Base-by-base conservation (phyloP, 1,284 basidiomycete species). In the Boletus mariae region DNA sequence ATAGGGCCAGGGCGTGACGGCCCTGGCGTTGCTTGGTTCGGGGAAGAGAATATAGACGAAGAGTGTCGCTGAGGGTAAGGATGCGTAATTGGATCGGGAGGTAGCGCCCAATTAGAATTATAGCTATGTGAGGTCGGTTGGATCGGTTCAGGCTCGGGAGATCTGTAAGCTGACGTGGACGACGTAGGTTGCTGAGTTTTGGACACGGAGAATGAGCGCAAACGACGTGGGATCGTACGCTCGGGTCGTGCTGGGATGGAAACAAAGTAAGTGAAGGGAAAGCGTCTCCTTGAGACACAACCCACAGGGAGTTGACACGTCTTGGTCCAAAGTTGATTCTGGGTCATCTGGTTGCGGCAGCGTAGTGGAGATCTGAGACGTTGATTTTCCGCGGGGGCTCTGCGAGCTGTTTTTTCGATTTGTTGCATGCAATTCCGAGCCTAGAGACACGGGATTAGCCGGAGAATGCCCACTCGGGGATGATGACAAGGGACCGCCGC, bases 401-500 rank as follows among this genome's bases (percentile, higher is more conserved):
- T 46, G 63, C 31, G 45, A 47, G 5, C 26, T 38, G 38, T 38
- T 43, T 49, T 58, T 58, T 20, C 42, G 40, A 28, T 49, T 43
- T 23, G 20, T 53, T 60, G 35, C 45, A 40, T 51, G 45, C 17
- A 26, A 50, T 38, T 31, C 49, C 40, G 51, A 45, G 45, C 53
- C 61, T 35, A 55, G 59, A 49, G 15, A 43, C 11, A 35, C 43
- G n/a, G 5, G 32, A 51, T 37, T 34, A 51, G 20, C 0, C 50
- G 47, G 62, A 53, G 43, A 58, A 61, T 37, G 43, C 59, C 51
- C 51, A 65, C 66, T 62, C 65, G 47, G 52, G 17, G 58, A 54
- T 32, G 45, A 54, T 49, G 40, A 20, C 20, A 44, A 52, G 31
- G 47, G 46, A 35, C 29, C 41, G 13, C 28, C 25, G 6, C 5